Conservation (phyloP, 192 early-diverging fungal genomes). For the Linnemannia elongata region DNA sequence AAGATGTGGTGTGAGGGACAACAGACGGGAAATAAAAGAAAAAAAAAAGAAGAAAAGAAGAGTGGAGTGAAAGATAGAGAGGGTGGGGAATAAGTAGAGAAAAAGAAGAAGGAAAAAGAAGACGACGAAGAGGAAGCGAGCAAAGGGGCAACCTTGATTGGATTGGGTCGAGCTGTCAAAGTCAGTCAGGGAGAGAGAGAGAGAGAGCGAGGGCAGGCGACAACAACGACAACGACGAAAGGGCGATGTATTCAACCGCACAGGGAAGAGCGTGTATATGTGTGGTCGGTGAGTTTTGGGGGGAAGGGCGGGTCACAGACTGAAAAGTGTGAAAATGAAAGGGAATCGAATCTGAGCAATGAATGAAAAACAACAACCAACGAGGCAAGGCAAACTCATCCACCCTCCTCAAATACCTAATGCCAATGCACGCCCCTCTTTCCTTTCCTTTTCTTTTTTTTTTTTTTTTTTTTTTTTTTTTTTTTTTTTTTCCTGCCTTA, state of each 20-base stretch:
- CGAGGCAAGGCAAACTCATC: not conserved
- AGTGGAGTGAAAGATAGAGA: not conserved
- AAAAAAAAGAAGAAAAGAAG: not conserved
- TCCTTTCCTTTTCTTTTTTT: too few species aligned
- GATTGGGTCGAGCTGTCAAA: not conserved
- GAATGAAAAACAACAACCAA: too few species aligned
- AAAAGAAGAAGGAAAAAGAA: not conserved
- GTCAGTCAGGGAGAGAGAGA: too few species aligned
- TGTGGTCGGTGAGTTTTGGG: not conserved
- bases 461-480: not conserved
- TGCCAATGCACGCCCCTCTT: not conserved
- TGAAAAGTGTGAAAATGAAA: too few species aligned
- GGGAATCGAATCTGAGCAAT: too few species aligned
- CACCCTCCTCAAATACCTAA: not conserved
- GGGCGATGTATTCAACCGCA: not conserved
- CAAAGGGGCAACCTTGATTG: not conserved
- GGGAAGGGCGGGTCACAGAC: too few species aligned
- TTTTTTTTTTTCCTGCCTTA: not conserved
- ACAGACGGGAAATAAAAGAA: constrained; percentile 6
- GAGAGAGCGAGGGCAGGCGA: not conserved
- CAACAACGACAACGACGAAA: not conserved
- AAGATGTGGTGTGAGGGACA: not conserved
- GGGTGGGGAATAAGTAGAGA: not conserved
- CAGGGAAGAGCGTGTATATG: not conserved
- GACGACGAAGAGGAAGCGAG: not conserved